A percentile compares a stretch with the other conserved stretches of the same genome.
These are phyloP conservation scores for Leccinum variicolor DNA, from an alignment of 768 basidiomycete genomes.

Conservation along the genomic window DNA sequence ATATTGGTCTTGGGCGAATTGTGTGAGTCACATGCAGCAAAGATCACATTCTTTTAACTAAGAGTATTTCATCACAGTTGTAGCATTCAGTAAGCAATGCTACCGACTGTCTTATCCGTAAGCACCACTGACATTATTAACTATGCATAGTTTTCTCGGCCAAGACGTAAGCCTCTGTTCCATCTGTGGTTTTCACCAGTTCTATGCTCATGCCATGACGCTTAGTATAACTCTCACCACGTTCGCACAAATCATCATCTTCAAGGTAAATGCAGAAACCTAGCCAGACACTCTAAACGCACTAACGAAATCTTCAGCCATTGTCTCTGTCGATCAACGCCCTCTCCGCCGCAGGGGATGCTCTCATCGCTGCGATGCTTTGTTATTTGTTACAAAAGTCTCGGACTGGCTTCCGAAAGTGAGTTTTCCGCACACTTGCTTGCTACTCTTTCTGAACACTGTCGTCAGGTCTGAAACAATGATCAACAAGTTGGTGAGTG, in stretches of 20 bases:
- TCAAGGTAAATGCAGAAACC: conserved; percentile 36
- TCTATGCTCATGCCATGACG: conserved; percentile 13
- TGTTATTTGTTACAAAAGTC: conserved; percentile 44
- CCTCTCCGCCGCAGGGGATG: conserved; percentile 44
- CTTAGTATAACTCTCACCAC: conserved; percentile 38
- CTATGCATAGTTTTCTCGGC: conserved; percentile 30
- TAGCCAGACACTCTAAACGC: neutral
- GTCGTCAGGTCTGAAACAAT: conserved; percentile 42
- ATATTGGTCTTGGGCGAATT: conserved; percentile 41
- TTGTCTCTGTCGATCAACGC: conserved; percentile 52
- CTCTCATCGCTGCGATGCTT: conserved; percentile 48
- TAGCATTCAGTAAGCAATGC: conserved; percentile 30
- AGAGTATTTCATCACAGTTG: conserved; percentile 18
- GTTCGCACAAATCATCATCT: conserved; percentile 38
- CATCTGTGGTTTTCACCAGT: neutral
- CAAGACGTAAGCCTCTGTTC: conserved; percentile 32
- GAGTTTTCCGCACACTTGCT: neutral
- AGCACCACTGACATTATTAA: conserved; percentile 1
- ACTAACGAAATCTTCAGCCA: conserved; percentile 11
- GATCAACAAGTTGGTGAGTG: conserved; percentile 41
- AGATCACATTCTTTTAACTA: neutral
- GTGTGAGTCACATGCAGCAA: conserved; percentile 11
- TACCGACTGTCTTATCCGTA: neutral
- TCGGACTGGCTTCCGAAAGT: conserved; percentile 51
- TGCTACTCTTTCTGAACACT: neutral